Evolutionary conservation across 139 green algal genomes (phyloP), one percentile per base, ranked within the genome.

Genomic region (Nannochloris sp.): DNA sequence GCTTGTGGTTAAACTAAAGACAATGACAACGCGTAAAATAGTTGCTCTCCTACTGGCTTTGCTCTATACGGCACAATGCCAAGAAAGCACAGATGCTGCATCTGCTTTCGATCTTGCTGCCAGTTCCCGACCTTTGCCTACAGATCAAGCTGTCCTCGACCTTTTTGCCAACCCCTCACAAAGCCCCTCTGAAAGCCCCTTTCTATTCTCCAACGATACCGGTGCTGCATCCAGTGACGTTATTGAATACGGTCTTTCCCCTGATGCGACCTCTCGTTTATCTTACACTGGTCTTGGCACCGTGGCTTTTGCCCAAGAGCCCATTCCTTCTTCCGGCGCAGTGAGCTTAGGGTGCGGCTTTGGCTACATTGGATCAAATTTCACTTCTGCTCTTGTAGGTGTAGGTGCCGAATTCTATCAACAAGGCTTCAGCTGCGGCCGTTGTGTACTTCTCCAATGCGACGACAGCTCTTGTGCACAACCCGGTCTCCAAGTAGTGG

Each of bases 401-500:
- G 37, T 78, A 29, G 59, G 71, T 13, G n/a, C 39, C 23, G 9
- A 25, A 25, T 34, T 38, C 48, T 78, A 67, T 27, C 27, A 58
- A 13, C 45, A 54, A 12, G 71, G 64, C 30, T 67, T 57, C 14
- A 33, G 36, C 3, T 78, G 71, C n/a, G 71, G 71, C 1, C 71
- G 53, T 10, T 78, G 71, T 39, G 35, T 78, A 6, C 14, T 27
- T 1, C 0, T 77, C 42, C 63, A 73, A 33, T 78, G 71, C 33
- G 71, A 78, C 13, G 71, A 78, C 44, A 4, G 6, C 4, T 32
- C 25, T 5, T 78, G 71, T 33, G 1, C 12, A 12, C 19, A 66
- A 23, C 48, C 51, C 0, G 65, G 65, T 23, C 51, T 13, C 14
- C 31, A 54, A 58, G 3, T 70, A 23, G 59, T 70, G 13, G 71